These are phyloP conservation scores for Pseudogymnoascus verrucosus DNA, from an alignment of 2,329 filamentous ascomycete genomes.

Conservation along the genomic window DNA sequence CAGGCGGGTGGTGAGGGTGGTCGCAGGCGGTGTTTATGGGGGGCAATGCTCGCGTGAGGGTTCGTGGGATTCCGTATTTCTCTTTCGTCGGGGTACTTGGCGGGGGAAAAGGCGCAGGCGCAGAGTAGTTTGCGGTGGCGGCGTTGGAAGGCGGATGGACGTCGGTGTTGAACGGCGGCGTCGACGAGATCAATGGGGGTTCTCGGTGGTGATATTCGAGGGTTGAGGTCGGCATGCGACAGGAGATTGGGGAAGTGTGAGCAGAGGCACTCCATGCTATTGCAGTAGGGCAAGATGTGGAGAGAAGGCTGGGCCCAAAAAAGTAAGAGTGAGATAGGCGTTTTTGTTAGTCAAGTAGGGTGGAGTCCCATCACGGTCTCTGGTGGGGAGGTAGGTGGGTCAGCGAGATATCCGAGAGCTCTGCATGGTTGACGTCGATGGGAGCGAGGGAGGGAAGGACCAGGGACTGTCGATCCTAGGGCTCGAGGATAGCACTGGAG, in stretches of 20 bases:
- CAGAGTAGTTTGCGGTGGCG: neutral
- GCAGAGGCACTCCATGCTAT: neutral
- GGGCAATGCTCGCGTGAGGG: neutral
- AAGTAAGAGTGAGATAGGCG: slow-evolving; percentile 5
- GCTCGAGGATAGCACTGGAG: neutral
- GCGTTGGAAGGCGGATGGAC: neutral
- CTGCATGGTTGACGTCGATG: neutral
- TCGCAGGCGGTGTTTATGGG: neutral
- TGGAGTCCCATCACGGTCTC: neutral
- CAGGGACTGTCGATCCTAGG: neutral
- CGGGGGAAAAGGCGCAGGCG: neutral
- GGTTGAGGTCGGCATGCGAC: slow-evolving; percentile 1
- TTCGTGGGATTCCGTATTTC: neutral
- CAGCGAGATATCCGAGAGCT: slow-evolving; percentile 1
- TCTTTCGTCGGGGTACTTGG: neutral
- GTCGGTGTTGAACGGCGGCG: neutral
- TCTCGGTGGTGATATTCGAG: slow-evolving; percentile 1
- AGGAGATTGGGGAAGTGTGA: slow-evolving; percentile 4
- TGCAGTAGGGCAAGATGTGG: slow-evolving; percentile 2
- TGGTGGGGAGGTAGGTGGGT: slow-evolving; percentile 1
- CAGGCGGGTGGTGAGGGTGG: slow-evolving; percentile 39
- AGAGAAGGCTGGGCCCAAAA: neutral
- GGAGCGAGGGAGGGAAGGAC: neutral
- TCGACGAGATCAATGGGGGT: neutral
- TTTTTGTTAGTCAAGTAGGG: neutral